Base-by-base conservation (phyloP, 2,329 filamentous ascomycete species). In the Arthrobotrys pseudoclavata region DNA sequence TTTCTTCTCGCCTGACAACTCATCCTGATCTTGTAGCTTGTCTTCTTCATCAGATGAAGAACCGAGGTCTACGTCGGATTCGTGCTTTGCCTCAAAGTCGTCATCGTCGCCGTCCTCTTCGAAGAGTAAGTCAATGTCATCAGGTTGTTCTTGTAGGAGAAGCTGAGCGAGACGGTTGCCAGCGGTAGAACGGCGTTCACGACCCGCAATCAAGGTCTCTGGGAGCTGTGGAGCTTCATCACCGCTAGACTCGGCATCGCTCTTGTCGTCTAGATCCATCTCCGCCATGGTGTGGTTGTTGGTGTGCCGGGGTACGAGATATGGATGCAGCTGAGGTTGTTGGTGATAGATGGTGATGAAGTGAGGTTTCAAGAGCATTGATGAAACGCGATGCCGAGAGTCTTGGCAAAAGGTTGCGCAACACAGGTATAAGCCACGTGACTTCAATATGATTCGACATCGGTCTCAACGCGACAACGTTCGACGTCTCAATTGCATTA, bases 1-100 rank as follows among this genome's bases (percentile, higher is more conserved):
- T 84, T 97, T 93, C 81, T 91, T 91, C 84, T 99, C 96, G 37
- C 96, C 96, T 70, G 93, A 92, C 3, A 96, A 84, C 48, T 97
- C 93, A 80, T 96, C 89, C 20, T 87, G 84, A 7, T 83, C 85
- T 81, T 83, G 82, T 84, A 89, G 90, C 72, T 93, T 91, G 76
- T 96, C 93, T 60, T 96, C 93, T 55, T 94, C 91, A 79, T 93
- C 92, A 0, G 90, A 92, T 0, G 93, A 96, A 13, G 92, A 94
- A 81, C 96, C 93, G 86, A 97, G 91, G 55, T 92, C 90, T 80
- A 92, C 90, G 82, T 97, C 95, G 1, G 91, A 92, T 1, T 86
- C 89, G 67, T 88, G 88, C 5, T 87, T 89, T 81, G 94, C 91
- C 67, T 89, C 90, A 84, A 94, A 91, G 79, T 91, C 87, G 72